Conservation (phyloP, 306 rosid genomes). For the Leucaena leucocephala region DNA sequence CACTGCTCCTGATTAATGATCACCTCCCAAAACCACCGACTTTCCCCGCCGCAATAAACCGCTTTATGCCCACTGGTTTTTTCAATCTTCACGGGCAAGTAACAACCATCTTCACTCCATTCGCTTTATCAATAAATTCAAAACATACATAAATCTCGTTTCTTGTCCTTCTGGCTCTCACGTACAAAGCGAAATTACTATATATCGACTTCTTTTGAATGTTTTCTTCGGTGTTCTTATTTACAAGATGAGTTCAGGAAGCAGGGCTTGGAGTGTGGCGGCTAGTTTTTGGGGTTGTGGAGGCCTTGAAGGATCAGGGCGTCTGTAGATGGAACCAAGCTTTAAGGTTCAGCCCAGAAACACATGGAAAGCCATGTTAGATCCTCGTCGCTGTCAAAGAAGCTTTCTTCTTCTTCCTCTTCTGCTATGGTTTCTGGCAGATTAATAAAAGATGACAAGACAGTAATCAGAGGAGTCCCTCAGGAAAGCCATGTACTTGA, state of each 20-base stretch:
- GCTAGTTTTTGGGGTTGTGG: conserved; percentile 47
- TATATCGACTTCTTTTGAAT: not conserved
- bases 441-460: conserved; percentile 48
- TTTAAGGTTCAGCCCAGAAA: conserved; percentile 46
- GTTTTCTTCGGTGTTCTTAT: too few relatives aligned
- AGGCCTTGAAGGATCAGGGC: conserved; percentile 61
- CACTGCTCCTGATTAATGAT: not conserved
- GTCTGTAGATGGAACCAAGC: conserved; percentile 54
- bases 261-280: conserved; percentile 42
- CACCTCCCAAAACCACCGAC: not conserved
- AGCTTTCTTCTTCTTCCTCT: conserved; percentile 45
- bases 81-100: not conserved
- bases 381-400: conserved; percentile 42
- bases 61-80: not conserved
- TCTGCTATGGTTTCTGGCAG: conserved; percentile 37
- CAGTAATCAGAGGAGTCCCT: conserved; percentile 67
- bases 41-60: not conserved
- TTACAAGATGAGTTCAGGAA: conserved; percentile 35
- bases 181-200: not conserved
- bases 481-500: conserved; percentile 67
- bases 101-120: not conserved
- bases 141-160: not conserved
- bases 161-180: too few relatives aligned
- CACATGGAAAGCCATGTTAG: conserved; percentile 43
- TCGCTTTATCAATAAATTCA: not conserved